Base-by-base conservation (phyloP, 805 yeast species). In the Vanderwaltozyma polyspora region DNA sequence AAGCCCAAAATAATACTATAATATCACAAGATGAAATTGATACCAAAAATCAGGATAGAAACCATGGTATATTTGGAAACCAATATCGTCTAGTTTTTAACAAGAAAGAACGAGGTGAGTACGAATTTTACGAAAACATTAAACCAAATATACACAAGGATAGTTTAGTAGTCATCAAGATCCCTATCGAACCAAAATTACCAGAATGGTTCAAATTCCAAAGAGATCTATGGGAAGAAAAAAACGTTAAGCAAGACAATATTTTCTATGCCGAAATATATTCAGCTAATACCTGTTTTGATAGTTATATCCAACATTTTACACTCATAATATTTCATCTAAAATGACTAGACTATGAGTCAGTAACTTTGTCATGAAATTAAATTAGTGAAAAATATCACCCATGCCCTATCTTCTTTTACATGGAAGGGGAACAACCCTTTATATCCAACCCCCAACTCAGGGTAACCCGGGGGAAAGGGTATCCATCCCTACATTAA, bases 201-300 rank as follows among this genome's bases (percentile, higher is more conserved):
- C 94, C 94, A 0, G 61, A 52, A 2, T 85, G 95, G 95, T 82
- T 83, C 46, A 62, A 62, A 15, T 55, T 60, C 21, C 81, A 80
- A 38, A 55, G 87, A 38, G 70, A 74, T 40, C 49, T 62, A 35
- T 82, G 89, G 93, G 86, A 79, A 44, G 57, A 55, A 31, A 66
- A 55, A 33, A 58, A 55, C 33, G 58, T 47, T 3, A 51, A 50
- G 5, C 57, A 51, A 33, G 55, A 52, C n/a, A 56, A 53, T 40
- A 49, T 49, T 29, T 55, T 52, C 26, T 55, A 57, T 40, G 49
- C 50, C 36, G 63, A 58, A 36, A 47, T 25, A 48, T 58, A 5
- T 58, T 52, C 39, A 35, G 42, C 24, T 49, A 33, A 31, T 22
- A 6, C 23, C 23, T 21, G 10, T 21, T 21, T 6, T 8, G 28